A percentile compares a stretch with the other conserved stretches of the same genome.
phyloP scores from a whole-genome alignment of 2,329 filamentous ascomycete genomes.

The Teratosphaeriaceae sp. region DNA sequence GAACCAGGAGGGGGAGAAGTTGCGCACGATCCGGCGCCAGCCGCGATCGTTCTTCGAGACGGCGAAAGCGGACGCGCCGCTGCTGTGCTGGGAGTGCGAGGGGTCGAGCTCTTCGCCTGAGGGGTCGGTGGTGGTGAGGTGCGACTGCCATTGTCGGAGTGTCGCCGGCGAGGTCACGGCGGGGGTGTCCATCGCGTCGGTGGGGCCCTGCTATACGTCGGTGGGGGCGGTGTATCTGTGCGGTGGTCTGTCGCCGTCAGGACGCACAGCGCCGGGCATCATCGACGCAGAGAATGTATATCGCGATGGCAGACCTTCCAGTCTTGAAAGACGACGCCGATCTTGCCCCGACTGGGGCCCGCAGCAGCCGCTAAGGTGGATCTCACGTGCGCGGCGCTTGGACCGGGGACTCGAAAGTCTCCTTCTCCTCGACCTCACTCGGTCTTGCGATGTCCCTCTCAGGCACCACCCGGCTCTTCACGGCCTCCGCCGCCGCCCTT shows the following conservation, averaged over 20 bases:
- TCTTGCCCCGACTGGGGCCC: not conserved
- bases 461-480: not conserved
- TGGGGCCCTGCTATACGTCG: not conserved
- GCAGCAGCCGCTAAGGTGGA: not conserved
- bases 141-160: not conserved
- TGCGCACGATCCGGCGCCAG: conserved; percentile 24
- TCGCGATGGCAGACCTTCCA: not conserved
- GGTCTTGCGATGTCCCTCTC: conserved; percentile 1
- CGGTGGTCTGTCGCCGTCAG: not conserved
- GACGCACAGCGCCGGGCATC: not conserved
- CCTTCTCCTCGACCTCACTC: conserved; percentile 4
- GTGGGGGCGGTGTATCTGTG: not conserved
- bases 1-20: conserved; percentile 28
- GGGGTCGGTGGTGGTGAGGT: not conserved
- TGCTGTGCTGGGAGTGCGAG: not conserved
- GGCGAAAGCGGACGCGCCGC: not conserved
- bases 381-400: not conserved
- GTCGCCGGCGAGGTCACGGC: conserved; percentile 10
- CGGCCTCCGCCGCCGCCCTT: not conserved
- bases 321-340: not conserved
- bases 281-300: too few relatives aligned
- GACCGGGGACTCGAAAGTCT: conserved; percentile 4
- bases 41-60: conserved; percentile 14
- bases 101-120: not conserved
- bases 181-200: conserved; percentile 10